phyloP scores from a whole-genome alignment of 1,284 basidiomycete species.

The Irpex rosettiformis region DNA sequence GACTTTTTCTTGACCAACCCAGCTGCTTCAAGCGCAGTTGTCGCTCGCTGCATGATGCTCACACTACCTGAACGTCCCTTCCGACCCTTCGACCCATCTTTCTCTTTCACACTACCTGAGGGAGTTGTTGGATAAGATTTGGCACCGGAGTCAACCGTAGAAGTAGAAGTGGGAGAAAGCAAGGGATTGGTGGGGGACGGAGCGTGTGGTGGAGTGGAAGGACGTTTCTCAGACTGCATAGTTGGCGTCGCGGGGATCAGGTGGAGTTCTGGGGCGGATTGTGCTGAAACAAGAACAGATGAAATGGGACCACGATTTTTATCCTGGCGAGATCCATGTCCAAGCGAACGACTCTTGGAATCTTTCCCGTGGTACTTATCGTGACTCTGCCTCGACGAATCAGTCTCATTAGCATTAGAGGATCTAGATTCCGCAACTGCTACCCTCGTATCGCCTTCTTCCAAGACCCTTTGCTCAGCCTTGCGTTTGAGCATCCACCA shows the following conservation, averaged over 20 bases:
- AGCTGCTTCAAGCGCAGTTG: conserved; percentile 80
- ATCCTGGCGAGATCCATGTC: conserved; percentile 19
- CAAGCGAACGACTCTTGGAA: conserved; percentile 14
- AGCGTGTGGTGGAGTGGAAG: conserved; percentile 52
- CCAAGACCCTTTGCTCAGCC: conserved; percentile 59
- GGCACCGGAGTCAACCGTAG: conserved; percentile 35
- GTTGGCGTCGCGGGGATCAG: conserved; percentile 76
- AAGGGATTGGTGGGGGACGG: conserved; percentile 44
- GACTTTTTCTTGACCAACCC: conserved; percentile 81
- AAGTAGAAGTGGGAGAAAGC: conserved; percentile 60
- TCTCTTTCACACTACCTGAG: conserved; percentile 48
- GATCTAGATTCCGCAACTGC: conserved; percentile 6
- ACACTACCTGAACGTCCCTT: conserved; percentile 81
- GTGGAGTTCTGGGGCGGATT: conserved; percentile 54
- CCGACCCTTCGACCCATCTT: conserved; percentile 46
- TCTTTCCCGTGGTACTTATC: conserved; percentile 18
- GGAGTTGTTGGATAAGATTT: conserved; percentile 67
- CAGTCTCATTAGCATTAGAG: not conserved
- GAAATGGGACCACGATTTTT: conserved; percentile 18
- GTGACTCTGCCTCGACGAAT: conserved; percentile 11
- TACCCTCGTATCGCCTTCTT: conserved; percentile 28
- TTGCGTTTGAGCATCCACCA: conserved; percentile 97
- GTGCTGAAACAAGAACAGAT: conserved; percentile 19
- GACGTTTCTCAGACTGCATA: conserved; percentile 33
- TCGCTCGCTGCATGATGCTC: conserved; percentile 91